Evolutionary conservation across 176 grass and related monocot species (phyloP), one percentile per base, ranked within the genome.

Genomic region (Microstegium vimineum): DNA sequence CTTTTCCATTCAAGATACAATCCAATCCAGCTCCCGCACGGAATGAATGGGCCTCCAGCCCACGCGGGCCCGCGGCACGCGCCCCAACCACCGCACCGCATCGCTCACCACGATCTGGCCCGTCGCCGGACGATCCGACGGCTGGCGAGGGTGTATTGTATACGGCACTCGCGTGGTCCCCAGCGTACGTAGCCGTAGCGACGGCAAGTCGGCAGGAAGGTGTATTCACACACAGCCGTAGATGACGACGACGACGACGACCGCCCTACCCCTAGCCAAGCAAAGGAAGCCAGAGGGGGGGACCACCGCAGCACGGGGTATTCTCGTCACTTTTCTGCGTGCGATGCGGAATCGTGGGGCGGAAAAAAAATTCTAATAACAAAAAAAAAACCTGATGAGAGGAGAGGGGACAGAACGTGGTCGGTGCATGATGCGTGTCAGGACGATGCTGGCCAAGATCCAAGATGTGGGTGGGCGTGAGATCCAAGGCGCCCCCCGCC

Each of bases 381-480:
- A n/a, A n/a, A n/a, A n/a, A n/a, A n/a, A n/a, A n/a, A n/a, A n/a
- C n/a, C n/a, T n/a, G 4, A 17, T 4, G 41, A 6, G 40, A 41
- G 10, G 41, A 2, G 66, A n/a, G 37, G 6, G 33, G 74, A 73
- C 74, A 62, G 46, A 62, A 7, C 20, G 13, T 90, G 87, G 87
- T 82, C 87, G 78, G 78, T 63, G 73, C 73, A 36, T 77, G 15
- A 83, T 82, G 83, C 64, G 73, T 86, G 83, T 73, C 83, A 86
- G 73, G 46, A 57, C 22, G 54, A 20, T 36, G 77, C 34, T 34
- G 77, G 82, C 38, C 76, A 28, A 76, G 42, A 75, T 54, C 63
- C 5, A 62, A 11, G n/a, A n/a, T 61, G 56, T 12, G 59, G 4
- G 59, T 56, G 52, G 80, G 83, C 83, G 79, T 82, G 66, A 82